Conservation (phyloP, 805 yeast genomes). For the Wickerhamomyces chaumierensis region DNA sequence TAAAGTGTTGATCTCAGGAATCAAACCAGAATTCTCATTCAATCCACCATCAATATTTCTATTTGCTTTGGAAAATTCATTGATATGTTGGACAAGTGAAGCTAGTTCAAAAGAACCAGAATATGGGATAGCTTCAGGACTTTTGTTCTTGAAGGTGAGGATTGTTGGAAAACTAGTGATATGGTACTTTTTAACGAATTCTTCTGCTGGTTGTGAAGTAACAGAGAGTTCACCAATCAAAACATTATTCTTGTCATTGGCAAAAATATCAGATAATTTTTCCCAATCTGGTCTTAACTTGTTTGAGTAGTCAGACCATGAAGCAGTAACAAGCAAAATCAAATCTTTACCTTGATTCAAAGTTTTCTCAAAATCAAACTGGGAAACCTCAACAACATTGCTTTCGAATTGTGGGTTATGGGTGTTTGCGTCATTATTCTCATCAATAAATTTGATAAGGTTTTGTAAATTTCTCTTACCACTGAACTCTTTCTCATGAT, state of each 20-base stretch:
- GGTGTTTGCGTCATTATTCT: constrained; percentile 23
- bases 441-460: constrained; percentile 53
- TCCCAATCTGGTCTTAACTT: constrained; percentile 36
- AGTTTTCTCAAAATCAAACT: constrained; percentile 24
- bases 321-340: constrained; percentile 32
- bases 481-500: constrained; percentile 39
- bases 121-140: constrained; percentile 16
- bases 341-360: constrained; percentile 20
- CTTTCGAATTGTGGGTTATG: constrained; percentile 11
- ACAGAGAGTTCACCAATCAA: constrained; percentile 34
- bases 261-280: constrained; percentile 32
- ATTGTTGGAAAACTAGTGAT: constrained; percentile 41
- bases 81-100: constrained; percentile 46
- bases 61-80: constrained; percentile 22
- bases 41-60: constrained; percentile 28
- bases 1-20: constrained; percentile 6
- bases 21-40: constrained; percentile 14
- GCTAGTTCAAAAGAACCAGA: constrained; percentile 34
- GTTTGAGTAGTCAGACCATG: constrained; percentile 46
- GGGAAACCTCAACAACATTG: constrained; percentile 16
- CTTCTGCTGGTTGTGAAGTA: constrained; percentile 31
- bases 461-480: constrained; percentile 64
- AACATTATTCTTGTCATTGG: constrained; percentile 23
- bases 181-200: constrained; percentile 26
- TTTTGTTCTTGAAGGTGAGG: constrained; percentile 28